Percentiles rank a stretch among this genome's conserved stretches.
Evolutionary conservation across 1,284 basidiomycete species (phyloP).

Genomic region (Veloboletus limbatus): DNA sequence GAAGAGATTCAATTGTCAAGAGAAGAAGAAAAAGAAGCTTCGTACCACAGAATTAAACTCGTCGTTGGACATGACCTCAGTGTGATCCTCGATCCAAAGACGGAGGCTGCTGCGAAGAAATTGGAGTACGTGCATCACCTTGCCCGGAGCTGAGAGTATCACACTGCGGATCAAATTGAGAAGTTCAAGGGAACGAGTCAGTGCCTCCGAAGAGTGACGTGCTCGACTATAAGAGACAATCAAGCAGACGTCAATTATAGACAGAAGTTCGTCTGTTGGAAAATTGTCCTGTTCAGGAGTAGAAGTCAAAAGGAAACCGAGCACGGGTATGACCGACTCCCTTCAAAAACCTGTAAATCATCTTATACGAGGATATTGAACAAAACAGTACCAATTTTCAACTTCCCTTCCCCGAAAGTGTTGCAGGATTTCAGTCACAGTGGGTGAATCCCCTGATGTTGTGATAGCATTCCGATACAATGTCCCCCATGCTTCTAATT

Average conservation of each 20-base stretch:
- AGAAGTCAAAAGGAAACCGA: constrained; percentile 19
- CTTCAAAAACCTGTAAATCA: constrained; percentile 14
- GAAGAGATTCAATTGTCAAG: constrained; percentile 1
- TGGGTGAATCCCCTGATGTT: constrained; percentile 14
- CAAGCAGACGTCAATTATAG: constrained; percentile 32
- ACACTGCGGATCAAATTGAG: constrained; percentile 36
- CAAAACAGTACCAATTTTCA: constrained; percentile 23
- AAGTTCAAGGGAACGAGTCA: constrained; percentile 34
- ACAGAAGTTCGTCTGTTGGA: constrained; percentile 19
- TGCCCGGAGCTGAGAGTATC: constrained; percentile 25
- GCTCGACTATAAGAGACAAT: constrained; percentile 34
- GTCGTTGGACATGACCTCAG: constrained; percentile 37
- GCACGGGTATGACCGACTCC: constrained; percentile 20
- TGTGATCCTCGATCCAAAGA: constrained; percentile 52
- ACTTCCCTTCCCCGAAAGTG: constrained; percentile 21
- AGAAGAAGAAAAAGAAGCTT: neutral
- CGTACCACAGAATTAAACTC: constrained; percentile 50
- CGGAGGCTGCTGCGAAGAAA: constrained; percentile 40
- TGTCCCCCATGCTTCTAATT: constrained; percentile 39
- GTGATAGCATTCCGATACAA: constrained; percentile 32
- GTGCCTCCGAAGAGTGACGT: constrained; percentile 22
- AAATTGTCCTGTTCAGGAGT: constrained; percentile 5
- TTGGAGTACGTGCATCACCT: constrained; percentile 35
- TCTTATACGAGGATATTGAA: neutral
- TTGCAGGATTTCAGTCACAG: constrained; percentile 26